A percentile compares a stretch with the other conserved stretches of the same genome.
These are phyloP conservation scores for Francoa sonchifolia DNA, from an alignment of 441 rosid species.

Conservation along the genomic window DNA sequence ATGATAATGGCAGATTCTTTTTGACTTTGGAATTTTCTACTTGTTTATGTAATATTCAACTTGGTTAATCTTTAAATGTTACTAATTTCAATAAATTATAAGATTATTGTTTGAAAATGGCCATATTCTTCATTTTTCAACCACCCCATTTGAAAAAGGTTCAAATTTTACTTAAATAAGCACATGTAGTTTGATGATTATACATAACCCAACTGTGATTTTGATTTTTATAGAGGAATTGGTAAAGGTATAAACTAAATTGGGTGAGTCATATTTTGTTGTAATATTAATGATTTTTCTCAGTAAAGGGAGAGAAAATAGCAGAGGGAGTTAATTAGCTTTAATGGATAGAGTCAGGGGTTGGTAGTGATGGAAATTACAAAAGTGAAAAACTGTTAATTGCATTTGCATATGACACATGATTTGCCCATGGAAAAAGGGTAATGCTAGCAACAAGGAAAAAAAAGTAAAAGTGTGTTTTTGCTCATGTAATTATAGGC, in stretches of 20 bases:
- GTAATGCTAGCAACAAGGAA: constrained; percentile 20
- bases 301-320: background rate
- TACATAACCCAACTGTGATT: too few species aligned
- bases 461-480: constrained; percentile 19
- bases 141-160: too few species aligned
- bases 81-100: too few species aligned
- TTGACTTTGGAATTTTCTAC: too few species aligned
- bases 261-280: background rate
- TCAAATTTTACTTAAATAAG: too few species aligned
- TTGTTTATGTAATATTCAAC: too few species aligned
- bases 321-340: background rate
- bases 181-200: too few species aligned
- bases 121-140: too few species aligned
- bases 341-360: background rate
- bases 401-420: constrained; percentile 36
- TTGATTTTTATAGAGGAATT: too few species aligned
- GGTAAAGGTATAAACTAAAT: background rate
- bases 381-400: constrained; percentile 17
- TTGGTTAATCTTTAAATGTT: too few species aligned
- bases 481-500: constrained; percentile 31
- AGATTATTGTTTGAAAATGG: too few species aligned
- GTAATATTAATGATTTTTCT: background rate
- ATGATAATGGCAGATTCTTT: too few species aligned
- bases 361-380: constrained; percentile 16
- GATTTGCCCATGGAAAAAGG: constrained; percentile 35